Percentiles rank a stretch among this genome's conserved stretches.
Conservation (phyloP, 2,329 filamentous ascomycete species). For the Botrytis galanthina region DNA sequence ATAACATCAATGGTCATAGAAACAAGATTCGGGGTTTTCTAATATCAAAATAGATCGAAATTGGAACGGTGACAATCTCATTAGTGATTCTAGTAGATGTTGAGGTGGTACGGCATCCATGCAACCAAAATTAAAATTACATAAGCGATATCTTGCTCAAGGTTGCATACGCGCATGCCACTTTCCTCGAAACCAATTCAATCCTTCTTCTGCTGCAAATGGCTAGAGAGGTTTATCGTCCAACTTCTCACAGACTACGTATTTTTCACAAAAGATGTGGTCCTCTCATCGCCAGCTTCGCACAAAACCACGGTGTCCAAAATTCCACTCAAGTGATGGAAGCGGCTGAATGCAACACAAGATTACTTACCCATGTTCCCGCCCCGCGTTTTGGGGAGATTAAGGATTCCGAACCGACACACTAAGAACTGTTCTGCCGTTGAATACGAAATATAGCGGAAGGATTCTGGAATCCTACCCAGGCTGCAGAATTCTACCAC, state of each 20-base stretch:
- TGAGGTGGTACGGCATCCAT: neutral
- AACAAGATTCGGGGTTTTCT: neutral
- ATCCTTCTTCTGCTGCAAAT: too few species aligned
- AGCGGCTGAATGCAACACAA: slow-evolving; percentile 3
- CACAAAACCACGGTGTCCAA: neutral
- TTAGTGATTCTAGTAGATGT: neutral
- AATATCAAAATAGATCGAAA: neutral
- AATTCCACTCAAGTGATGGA: neutral
- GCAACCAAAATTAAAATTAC: neutral
- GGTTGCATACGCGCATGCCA: neutral
- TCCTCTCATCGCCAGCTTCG: neutral
- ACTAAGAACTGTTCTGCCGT: neutral
- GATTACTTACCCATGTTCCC: neutral
- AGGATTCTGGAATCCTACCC: neutral
- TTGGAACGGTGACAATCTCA: neutral
- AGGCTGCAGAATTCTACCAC: slow-evolving; percentile 1
- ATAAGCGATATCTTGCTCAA: neutral
- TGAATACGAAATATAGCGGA: neutral
- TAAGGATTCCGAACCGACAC: neutral
- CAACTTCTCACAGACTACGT: neutral
- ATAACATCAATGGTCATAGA: neutral
- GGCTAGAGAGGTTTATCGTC: neutral
- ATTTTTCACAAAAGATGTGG: too few species aligned
- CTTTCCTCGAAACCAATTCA: neutral
- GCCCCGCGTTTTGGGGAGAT: neutral